Conservation (phyloP, 805 yeast genomes). For the Saccharomycopsis olivae region DNA sequence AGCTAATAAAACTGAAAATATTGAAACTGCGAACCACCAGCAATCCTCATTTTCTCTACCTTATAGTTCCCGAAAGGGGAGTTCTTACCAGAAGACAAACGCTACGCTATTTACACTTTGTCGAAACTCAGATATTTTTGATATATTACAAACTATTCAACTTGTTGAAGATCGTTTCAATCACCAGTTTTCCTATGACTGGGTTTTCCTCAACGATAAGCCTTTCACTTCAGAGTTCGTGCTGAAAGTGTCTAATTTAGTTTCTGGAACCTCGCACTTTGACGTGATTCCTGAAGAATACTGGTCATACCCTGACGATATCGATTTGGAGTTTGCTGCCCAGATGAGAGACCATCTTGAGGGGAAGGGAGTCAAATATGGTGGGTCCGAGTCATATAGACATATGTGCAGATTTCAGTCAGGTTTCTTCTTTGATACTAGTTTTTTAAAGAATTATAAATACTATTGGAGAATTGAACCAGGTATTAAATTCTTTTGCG, state of each 20-base stretch:
- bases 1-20: too few relatives aligned
- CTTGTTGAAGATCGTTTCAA: constrained; percentile 75
- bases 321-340: constrained; percentile 66
- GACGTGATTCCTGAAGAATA: constrained; percentile 67
- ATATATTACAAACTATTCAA: constrained; percentile 42
- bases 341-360: constrained; percentile 48
- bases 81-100: constrained; percentile 17
- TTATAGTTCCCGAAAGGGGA: too few relatives aligned
- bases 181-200: constrained; percentile 64
- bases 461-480: constrained; percentile 96
- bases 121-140: constrained; percentile 45
- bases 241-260: constrained; percentile 36
- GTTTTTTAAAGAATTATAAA: constrained; percentile 53
- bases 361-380: constrained; percentile 52
- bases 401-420: constrained; percentile 88
- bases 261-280: constrained; percentile 59
- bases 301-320: constrained; percentile 80
- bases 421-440: constrained; percentile 73
- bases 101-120: constrained; percentile 46
- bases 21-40: too few relatives aligned
- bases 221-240: constrained; percentile 67
- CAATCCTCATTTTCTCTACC: too few relatives aligned
- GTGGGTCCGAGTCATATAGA: constrained; percentile 65
- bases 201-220: constrained; percentile 86
- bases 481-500: constrained; percentile 61